phyloP scores from a whole-genome alignment of 1,139 yeast genomes.

The Yamadazyma sp. region DNA sequence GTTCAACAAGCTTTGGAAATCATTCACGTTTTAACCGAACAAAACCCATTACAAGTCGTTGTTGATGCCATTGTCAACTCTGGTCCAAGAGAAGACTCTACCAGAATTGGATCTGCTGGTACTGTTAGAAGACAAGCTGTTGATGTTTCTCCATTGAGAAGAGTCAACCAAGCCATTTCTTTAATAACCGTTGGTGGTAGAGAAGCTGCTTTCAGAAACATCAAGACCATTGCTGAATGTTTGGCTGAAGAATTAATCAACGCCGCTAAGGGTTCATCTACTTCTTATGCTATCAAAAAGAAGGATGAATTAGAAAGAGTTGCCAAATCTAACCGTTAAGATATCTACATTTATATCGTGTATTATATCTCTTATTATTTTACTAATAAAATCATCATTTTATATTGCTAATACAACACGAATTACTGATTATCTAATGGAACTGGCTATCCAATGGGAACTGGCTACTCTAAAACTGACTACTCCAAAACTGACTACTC shows the following conservation, averaged over 20 bases:
- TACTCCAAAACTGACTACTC: too few species aligned
- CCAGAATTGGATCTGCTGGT: constrained; percentile 99
- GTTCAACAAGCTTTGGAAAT: constrained; percentile 99
- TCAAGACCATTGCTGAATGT: constrained; percentile 99
- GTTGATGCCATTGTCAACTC: constrained; percentile 99
- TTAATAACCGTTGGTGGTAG: constrained; percentile 99
- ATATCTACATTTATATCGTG: constrained; percentile 17
- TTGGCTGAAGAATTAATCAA: constrained; percentile 99
- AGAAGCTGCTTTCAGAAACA: constrained; percentile 99
- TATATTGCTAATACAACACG: constrained; percentile 11
- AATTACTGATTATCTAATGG: too few species aligned
- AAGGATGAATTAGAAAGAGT: constrained; percentile 99
- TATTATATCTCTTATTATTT: constrained; percentile 13
- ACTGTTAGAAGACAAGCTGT: constrained; percentile 99
- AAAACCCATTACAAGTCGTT: constrained; percentile 98
- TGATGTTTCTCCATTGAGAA: constrained; percentile 99
- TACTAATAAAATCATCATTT: constrained; percentile 7
- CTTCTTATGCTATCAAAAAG: constrained; percentile 99
- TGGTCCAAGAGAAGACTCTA: constrained; percentile 99
- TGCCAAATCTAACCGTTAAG: constrained; percentile 99
- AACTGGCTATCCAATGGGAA: too few species aligned
- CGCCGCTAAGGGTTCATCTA: constrained; percentile 99
- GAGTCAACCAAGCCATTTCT: constrained; percentile 99
- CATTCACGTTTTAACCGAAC: constrained; percentile 96
- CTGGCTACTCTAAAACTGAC: too few species aligned